Evolutionary conservation across 352 stramenopile genomes (phyloP), one percentile per base, ranked within the genome.

Genomic region (Thalassiosira tumida): DNA sequence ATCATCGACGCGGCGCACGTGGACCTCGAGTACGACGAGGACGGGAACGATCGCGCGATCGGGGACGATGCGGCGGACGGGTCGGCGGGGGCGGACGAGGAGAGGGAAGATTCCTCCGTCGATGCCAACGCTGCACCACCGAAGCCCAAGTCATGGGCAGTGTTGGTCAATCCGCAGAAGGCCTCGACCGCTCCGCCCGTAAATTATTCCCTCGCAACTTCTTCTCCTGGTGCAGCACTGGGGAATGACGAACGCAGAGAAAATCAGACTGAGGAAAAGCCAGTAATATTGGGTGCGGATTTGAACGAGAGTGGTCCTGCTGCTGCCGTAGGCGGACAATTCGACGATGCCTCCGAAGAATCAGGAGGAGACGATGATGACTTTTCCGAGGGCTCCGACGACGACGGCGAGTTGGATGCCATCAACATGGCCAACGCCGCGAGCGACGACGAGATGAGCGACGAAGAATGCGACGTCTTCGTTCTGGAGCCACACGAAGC

Each of bases 391-490:
- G 50, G 87, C 41, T 29, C 77, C n/a, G 80, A 93, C 5, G 81
- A 89, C 33, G 79, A 92, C 26, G 88, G 76, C 31, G 84, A 94
- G 51, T 74, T 72, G 29, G 67, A 81, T 13, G 80, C 81, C 54
- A 86, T 93, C 26, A 26, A 82, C 29, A 89, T 90, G 54, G 88
- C 86, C 29, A 91, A 93, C 74, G 84, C 88, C 13, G 38, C 70
- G 38, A 93, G 73, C 62, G 80, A 93, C 73, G 85, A 93, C 73
- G 87, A 94, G 79, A 89, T 96, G 37, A 93, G 79, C 69, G 90
- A 96, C 84, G 93, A 95, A 79, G 93, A 96, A 84, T 95, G 91
- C 75, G 93, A 96, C 81, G 89, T 94, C 17, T 94, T 92, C 69
- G 89, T 96, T 81, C 81, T 95, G 14, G 93, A 96, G 31, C 87